Conservation (phyloP, 306 rosid genomes). For the Prunus armeniaca region DNA sequence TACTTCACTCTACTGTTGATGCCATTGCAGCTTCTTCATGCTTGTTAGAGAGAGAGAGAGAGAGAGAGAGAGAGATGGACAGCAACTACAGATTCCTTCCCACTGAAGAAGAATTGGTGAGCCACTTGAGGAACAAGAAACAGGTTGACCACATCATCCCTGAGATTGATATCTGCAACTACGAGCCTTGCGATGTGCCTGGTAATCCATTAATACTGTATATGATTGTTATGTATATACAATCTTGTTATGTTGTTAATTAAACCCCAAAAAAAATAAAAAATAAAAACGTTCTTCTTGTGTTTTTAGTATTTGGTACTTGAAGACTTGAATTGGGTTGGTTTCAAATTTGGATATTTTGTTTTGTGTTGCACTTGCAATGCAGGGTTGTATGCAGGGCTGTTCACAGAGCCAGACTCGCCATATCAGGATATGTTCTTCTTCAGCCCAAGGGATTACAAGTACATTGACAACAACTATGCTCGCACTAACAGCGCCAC, state of each 20-base stretch:
- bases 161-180: conserved; percentile 40
- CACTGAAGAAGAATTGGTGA: conserved; percentile 54
- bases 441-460: conserved; percentile 36
- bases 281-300: neutral
- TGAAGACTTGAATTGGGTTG: neutral
- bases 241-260: no score
- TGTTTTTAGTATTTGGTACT: neutral
- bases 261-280: no score
- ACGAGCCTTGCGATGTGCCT: conserved; percentile 52
- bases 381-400: neutral
- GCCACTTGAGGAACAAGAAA: conserved; percentile 37
- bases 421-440: conserved; percentile 58
- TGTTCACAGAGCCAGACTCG: neutral
- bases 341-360: no score
- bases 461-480: conserved; percentile 27
- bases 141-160: conserved; percentile 20
- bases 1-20: neutral
- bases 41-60: no score
- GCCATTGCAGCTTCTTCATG: neutral
- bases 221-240: neutral
- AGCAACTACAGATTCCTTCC: conserved; percentile 61
- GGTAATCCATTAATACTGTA: conserved; percentile 18
- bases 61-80: neutral
- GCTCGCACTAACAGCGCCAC: conserved; percentile 46
- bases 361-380: no score